Base-by-base conservation (phyloP, 1,284 basidiomycete species). In the Moesziomyces antarcticus region DNA sequence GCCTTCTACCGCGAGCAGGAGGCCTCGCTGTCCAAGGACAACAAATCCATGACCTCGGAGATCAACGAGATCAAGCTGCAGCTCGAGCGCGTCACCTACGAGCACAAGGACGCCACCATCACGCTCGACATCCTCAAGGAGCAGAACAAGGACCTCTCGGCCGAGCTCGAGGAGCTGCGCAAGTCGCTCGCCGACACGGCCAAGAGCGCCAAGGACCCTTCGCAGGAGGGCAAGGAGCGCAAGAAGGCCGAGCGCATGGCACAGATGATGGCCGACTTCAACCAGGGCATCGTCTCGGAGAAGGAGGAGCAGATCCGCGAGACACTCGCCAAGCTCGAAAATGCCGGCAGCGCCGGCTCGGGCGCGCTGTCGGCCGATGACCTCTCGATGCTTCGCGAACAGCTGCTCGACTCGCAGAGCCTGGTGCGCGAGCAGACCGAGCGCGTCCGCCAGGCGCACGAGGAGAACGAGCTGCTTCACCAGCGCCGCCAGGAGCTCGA, bases 211-310 rank as follows among this genome's bases (percentile, higher is more conserved):
- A 67, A 60, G 46, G 70, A 82, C 47, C 74, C 90, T 14, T 90
- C 90, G 33, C 89, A 90, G 24, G 96, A 97, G 85, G 96, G 73
- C 96, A 98, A 97, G 87, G 96, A 99, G 88, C 96, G 94, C 88
- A 91, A 93, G 85, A 99, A 98, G 86, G 94, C 97, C 81, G 96
- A 98, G 87, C 97, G 97, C 88, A 94, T 99, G 92, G 94, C 93
- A n/a, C 88, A 96, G 76, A 97, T 99, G 94, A 97, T 99, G 95
- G 93, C 95, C 68, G 96, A 97, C 85, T 97, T 99, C 81, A 80
- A 79, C 56, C 73, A 79, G 35, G 80, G 95, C 95, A 86, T 89
- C 92, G 77, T 95, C 84, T 94, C 93, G 42, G 94, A 96, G 87
- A 93, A 94, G 86, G 94, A 96, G 84, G 93, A 95, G 80, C 92